Conservation (phyloP, 352 stramenopile genomes). For the Globisporangium heterothallicum region DNA sequence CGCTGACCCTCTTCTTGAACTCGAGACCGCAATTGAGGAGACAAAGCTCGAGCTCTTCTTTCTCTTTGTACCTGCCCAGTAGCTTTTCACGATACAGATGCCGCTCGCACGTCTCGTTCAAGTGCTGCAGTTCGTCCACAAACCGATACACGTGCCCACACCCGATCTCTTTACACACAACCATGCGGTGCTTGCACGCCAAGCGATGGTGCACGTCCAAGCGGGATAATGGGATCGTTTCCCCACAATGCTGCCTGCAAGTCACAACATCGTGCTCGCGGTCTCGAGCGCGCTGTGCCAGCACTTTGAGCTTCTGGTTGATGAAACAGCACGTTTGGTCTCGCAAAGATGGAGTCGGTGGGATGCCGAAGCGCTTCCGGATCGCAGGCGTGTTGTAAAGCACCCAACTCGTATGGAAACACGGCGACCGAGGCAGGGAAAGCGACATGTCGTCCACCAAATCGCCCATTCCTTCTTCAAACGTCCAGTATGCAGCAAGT, state of each 20-base stretch:
- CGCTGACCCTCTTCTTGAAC: constrained; percentile 29
- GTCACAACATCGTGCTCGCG: constrained; percentile 28
- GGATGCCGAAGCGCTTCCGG: constrained; percentile 41
- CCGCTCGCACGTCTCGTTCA: constrained; percentile 30
- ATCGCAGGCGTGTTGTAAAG: constrained; percentile 41
- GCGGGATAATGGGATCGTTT: constrained; percentile 21
- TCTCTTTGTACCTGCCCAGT: constrained; percentile 27
- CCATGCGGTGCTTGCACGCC: constrained; percentile 43
- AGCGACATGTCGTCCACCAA: constrained; percentile 72
- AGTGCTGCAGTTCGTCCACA: constrained; percentile 25
- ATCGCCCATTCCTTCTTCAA: constrained; percentile 71
- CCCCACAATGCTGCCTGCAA: constrained; percentile 46
- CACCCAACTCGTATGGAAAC: constrained; percentile 39
- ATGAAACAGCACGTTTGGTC: constrained; percentile 61
- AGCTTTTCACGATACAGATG: constrained; percentile 35
- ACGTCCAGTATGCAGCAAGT: constrained; percentile 64
- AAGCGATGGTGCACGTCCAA: constrained; percentile 51
- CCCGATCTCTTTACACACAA: constrained; percentile 44
- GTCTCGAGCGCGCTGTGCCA: constrained; percentile 52
- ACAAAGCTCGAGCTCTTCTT: constrained; percentile 37
- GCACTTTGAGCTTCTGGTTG: constrained; percentile 61
- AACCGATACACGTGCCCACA: constrained; percentile 35
- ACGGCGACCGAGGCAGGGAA: constrained; percentile 35
- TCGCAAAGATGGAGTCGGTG: constrained; percentile 53
- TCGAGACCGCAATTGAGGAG: constrained; percentile 29